Conservation (phyloP, 2,329 filamentous ascomycete genomes). For the Fusarium nelsonii region DNA sequence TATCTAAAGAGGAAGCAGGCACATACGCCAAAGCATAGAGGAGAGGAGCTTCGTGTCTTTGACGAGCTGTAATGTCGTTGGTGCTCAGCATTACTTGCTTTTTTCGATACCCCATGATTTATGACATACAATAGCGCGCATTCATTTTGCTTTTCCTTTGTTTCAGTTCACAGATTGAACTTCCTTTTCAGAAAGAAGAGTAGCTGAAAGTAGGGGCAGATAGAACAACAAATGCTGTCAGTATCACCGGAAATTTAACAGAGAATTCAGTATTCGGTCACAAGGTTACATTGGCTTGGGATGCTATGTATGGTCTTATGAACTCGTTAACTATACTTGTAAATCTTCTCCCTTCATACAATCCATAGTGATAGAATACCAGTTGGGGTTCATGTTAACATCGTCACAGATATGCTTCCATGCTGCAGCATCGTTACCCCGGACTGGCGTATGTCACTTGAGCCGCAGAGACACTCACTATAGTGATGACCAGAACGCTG, state of each 20-base stretch:
- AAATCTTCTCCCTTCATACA: neutral
- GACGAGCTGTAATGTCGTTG: conserved; percentile 58
- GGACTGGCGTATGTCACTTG: neutral
- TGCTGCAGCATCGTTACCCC: neutral
- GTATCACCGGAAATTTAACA: neutral
- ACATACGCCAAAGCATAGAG: conserved; percentile 38
- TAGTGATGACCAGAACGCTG: neutral
- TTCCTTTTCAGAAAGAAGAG: neutral
- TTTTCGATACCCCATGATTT: conserved; percentile 22
- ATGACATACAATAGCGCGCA: conserved; percentile 39
- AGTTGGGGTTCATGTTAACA: neutral
- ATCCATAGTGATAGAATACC: neutral
- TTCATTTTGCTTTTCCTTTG: neutral
- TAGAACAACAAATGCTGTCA: too few relatives aligned
- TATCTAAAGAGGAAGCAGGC: conserved; percentile 47
- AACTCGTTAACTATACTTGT: too few relatives aligned
- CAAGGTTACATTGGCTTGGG: neutral
- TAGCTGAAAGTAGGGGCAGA: neutral
- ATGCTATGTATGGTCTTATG: neutral
- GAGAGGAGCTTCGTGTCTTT: conserved; percentile 58
- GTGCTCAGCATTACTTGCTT: conserved; percentile 12
- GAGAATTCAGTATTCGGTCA: neutral
- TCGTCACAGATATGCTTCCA: neutral
- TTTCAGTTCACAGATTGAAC: neutral
- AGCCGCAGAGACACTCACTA: neutral